A percentile compares a stretch with the other conserved stretches of the same genome.
Conservation (phyloP, 1,284 basidiomycete genomes). For the Agaricales sp. region DNA sequence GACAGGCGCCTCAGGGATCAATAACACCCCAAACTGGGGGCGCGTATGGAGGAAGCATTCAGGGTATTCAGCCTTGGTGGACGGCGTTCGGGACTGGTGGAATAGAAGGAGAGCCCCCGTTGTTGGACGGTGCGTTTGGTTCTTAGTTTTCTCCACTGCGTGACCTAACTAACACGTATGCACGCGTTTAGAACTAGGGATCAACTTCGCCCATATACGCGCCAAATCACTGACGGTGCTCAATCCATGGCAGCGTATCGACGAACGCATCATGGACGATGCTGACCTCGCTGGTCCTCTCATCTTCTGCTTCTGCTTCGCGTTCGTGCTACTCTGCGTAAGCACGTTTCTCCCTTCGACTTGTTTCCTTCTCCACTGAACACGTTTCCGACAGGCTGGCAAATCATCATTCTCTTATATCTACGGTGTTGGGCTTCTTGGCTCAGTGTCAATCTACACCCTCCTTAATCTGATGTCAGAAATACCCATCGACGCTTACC, state of each 20-base stretch:
- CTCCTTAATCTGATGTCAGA: constrained; percentile 98
- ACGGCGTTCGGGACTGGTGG: constrained; percentile 93
- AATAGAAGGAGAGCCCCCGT: constrained; percentile 88
- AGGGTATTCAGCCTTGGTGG: constrained; percentile 75
- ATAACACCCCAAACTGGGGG: constrained; percentile 35
- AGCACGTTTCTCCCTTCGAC: constrained; percentile 40
- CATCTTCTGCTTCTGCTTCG: constrained; percentile 92
- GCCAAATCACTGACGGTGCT: constrained; percentile 93
- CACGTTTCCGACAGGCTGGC: constrained; percentile 58
- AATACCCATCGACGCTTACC: constrained; percentile 91
- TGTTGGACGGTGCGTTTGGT: constrained; percentile 70
- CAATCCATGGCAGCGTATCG: constrained; percentile 81
- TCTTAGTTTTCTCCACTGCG: constrained; percentile 1
- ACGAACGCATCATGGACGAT: constrained; percentile 98
- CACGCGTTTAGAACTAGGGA: constrained; percentile 75
- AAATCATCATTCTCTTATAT: constrained; percentile 99
- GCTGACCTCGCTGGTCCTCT: constrained; percentile 96
- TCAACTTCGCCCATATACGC: constrained; percentile 94
- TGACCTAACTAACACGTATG: constrained; percentile 7
- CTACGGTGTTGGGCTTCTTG: constrained; percentile 94
- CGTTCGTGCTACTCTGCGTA: constrained; percentile 63
- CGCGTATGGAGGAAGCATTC: constrained; percentile 63
- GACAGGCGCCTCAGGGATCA: constrained; percentile 44
- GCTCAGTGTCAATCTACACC: constrained; percentile 89
- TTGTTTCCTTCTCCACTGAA: constrained; percentile 7